Conservation (phyloP, 805 yeast species). For the Metschnikowia gelsemii region DNA sequence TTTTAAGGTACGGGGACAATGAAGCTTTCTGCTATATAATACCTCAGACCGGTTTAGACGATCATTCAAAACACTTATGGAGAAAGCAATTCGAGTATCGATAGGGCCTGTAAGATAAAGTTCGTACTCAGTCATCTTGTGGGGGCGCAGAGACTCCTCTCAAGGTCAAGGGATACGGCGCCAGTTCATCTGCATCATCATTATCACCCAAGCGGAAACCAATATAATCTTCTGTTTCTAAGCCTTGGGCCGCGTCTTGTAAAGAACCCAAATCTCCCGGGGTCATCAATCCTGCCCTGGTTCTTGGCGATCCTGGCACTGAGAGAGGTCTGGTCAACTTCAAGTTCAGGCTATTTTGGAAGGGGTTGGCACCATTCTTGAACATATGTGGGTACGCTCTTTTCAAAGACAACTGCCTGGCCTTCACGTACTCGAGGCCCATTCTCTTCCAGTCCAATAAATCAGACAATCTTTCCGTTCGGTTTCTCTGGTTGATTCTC, state of each 20-base stretch:
- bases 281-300: constrained; percentile 75
- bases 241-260: constrained; percentile 78
- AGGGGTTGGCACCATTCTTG: constrained; percentile 50
- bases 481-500: constrained; percentile 94
- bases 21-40: too few relatives aligned
- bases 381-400: constrained; percentile 91
- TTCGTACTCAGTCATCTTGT: constrained; percentile 20
- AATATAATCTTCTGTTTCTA: constrained; percentile 75
- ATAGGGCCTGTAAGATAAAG: too few relatives aligned
- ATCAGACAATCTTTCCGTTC: constrained; percentile 93
- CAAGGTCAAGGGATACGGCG: constrained; percentile 46
- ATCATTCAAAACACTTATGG: too few relatives aligned
- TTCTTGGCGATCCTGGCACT: constrained; percentile 96
- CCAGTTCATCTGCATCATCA: constrained; percentile 38
- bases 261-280: constrained; percentile 98
- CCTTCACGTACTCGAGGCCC: constrained; percentile 96
- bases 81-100: too few relatives aligned
- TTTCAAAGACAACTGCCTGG: constrained; percentile 85
- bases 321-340: constrained; percentile 89
- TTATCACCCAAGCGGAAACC: constrained; percentile 51
- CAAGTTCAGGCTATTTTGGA: constrained; percentile 45
- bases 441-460: constrained; percentile 95
- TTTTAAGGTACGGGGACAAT: too few relatives aligned
- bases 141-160: constrained; percentile 51
- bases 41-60: too few relatives aligned